phyloP scores from a whole-genome alignment of 768 basidiomycete species.

The Suillus bovinus region DNA sequence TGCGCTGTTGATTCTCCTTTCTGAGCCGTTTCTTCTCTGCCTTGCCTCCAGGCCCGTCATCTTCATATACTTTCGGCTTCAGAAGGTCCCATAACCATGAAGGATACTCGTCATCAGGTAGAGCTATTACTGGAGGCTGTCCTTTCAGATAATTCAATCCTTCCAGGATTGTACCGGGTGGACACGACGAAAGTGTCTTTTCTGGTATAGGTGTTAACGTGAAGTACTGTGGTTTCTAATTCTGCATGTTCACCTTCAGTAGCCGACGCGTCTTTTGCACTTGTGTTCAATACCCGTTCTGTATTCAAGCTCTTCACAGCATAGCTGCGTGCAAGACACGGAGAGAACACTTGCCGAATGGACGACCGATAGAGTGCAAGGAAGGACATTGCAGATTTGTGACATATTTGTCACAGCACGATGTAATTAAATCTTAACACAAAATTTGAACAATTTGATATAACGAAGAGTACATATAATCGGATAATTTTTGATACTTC shows the following conservation, averaged over 20 bases:
- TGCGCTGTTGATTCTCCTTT: slow-evolving; percentile 61
- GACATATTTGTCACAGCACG: background rate
- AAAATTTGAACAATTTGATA: too few relatives aligned
- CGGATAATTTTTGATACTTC: too few relatives aligned
- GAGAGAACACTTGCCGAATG: slow-evolving; percentile 14
- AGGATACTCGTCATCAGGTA: slow-evolving; percentile 84
- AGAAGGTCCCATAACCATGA: slow-evolving; percentile 86
- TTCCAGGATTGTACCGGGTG: slow-evolving; percentile 70
- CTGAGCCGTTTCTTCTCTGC: slow-evolving; percentile 57
- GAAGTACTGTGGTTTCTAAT: background rate
- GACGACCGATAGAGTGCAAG: slow-evolving; percentile 16
- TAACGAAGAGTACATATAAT: too few relatives aligned
- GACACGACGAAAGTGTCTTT: slow-evolving; percentile 58
- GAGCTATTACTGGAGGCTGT: slow-evolving; percentile 73
- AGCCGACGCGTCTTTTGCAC: slow-evolving; percentile 3
- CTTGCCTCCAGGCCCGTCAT: slow-evolving; percentile 76
- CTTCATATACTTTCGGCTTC: slow-evolving; percentile 55
- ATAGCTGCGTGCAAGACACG: slow-evolving; percentile 16
- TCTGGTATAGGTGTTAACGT: slow-evolving; percentile 15
- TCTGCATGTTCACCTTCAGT: slow-evolving; percentile 17
- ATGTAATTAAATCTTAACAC: too few relatives aligned
- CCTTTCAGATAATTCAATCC: slow-evolving; percentile 84
- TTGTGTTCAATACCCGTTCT: slow-evolving; percentile 1
- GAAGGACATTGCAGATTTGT: slow-evolving; percentile 20
- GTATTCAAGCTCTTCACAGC: slow-evolving; percentile 13